Conservation (phyloP, 2,329 filamentous ascomycete genomes). For the Colletotrichum sidae region DNA sequence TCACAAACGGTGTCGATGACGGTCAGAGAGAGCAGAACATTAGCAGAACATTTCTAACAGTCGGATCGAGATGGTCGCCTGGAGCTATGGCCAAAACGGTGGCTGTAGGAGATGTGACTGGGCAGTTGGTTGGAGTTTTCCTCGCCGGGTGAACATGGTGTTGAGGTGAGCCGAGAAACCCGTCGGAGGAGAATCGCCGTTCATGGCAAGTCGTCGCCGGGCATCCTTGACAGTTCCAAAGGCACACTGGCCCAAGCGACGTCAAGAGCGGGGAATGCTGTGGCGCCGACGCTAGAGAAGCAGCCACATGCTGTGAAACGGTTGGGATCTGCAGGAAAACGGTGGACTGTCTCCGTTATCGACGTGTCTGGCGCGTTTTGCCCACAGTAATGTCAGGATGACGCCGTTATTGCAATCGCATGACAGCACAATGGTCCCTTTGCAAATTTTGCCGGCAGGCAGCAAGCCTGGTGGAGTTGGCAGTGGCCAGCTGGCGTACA, state of each 20-base stretch:
- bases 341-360: conserved; percentile 24
- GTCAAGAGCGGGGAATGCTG: conserved; percentile 29
- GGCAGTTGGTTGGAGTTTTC: conserved; percentile 3
- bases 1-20: neutral
- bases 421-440: neutral
- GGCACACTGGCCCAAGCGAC: conserved; percentile 19
- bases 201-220: conserved; percentile 12
- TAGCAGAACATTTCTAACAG: neutral
- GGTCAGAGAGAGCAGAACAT: neutral
- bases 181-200: conserved; percentile 29
- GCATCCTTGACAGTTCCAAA: neutral
- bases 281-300: conserved; percentile 25
- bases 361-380: conserved; percentile 10
- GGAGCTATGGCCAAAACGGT: conserved; percentile 2
- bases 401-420: conserved; percentile 11
- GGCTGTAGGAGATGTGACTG: conserved; percentile 6
- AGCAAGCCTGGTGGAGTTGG: conserved; percentile 11
- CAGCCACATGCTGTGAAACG: conserved; percentile 31
- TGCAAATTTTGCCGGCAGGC: conserved; percentile 19
- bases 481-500: conserved; percentile 5
- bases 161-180: conserved; percentile 21
- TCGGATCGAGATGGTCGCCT: conserved; percentile 17
- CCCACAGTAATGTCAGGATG: conserved; percentile 10
- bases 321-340: conserved; percentile 30
- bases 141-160: conserved; percentile 10